Base-by-base conservation (phyloP, 176 grass and related monocot genomes). In the Eragrostis curvula region DNA sequence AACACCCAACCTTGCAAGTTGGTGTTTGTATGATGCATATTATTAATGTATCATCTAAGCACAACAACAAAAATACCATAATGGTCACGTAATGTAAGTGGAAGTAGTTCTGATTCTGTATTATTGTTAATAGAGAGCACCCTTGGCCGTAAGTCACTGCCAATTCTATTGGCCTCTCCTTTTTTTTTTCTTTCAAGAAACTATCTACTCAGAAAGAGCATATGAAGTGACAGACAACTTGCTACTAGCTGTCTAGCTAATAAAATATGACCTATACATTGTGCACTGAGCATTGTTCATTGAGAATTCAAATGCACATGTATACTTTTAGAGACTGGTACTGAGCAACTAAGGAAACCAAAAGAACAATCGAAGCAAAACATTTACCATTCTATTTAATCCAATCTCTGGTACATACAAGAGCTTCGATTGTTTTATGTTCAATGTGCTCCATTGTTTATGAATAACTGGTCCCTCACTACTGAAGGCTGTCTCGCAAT, bases 391-490 rank as follows among this genome's bases (percentile, higher is more conserved):
- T 70, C 39, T 89, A 85, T 65, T 68, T 77, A 63, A 58, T 65
- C 87, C 83, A 89, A 89, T 89, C 87, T 39, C 16, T 77, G 47
- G 78, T 85, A 77, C 87, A 89, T 13, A 85, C 71, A 39, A 85
- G 87, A 4, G 77, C 87, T 48, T 89, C 87, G 32, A 85, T 85
- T 81, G 87, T 89, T 68, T 89, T 85, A 81, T 89, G 59, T 64
- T 89, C 63, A 89, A 77, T 81, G 78, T 71, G 66, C 83, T 89
- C 82, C 82, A 80, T 12, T 89, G 65, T 56, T 66, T 89, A 76
- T 43, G 87, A 66, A 89, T 72, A 36, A 42, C 44, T 29, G 66
- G 67, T 13, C 66, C 72, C 39, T 81, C 45, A 9, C 27, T 14
- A 27, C 71, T 81, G 49, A 85, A 81, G 5, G 87, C 78, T 6